Conservation (phyloP, 75 land plant genomes). For the Cupressus sempervirens region DNA sequence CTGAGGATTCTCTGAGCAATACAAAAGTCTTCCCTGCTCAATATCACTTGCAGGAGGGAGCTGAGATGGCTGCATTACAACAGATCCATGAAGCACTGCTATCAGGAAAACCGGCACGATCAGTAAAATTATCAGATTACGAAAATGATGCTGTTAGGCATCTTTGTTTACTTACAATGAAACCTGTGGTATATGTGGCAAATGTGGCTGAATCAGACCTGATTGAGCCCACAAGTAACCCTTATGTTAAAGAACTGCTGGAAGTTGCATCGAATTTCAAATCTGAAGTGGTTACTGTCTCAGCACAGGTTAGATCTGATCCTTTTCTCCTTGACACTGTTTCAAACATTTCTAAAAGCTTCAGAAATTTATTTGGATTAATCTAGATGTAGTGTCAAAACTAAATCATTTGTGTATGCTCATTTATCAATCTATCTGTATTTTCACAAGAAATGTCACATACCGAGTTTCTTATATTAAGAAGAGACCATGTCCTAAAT, state of each 20-base stretch:
- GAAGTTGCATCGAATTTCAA: slow-evolving; percentile 65
- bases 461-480: not conserved
- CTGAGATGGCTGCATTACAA: slow-evolving; percentile 70
- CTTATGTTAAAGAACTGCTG: slow-evolving; percentile 68
- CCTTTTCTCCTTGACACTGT: no score
- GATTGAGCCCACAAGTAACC: slow-evolving; percentile 66
- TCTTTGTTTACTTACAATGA: slow-evolving; percentile 97
- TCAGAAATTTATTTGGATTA: not conserved
- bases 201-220: slow-evolving; percentile 97
- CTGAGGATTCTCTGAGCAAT: not conserved
- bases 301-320: slow-evolving; percentile 73
- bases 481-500: not conserved
- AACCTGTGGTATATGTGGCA: slow-evolving; percentile 93
- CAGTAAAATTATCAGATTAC: slow-evolving; percentile 70
- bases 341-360: not conserved
- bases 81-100: slow-evolving; percentile 74
- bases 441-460: not conserved
- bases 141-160: slow-evolving; percentile 79
- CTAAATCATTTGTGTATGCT: not conserved
- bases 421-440: not conserved
- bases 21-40: not conserved
- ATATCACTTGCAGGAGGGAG: slow-evolving; percentile 59
- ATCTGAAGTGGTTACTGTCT: slow-evolving; percentile 79
- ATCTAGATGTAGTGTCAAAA: not conserved
- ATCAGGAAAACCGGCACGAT: slow-evolving; percentile 90